Percentiles rank a stretch among this genome's conserved stretches.
Conservation (phyloP, 75 land plant genomes). For the Chamaecyparis obtusa region DNA sequence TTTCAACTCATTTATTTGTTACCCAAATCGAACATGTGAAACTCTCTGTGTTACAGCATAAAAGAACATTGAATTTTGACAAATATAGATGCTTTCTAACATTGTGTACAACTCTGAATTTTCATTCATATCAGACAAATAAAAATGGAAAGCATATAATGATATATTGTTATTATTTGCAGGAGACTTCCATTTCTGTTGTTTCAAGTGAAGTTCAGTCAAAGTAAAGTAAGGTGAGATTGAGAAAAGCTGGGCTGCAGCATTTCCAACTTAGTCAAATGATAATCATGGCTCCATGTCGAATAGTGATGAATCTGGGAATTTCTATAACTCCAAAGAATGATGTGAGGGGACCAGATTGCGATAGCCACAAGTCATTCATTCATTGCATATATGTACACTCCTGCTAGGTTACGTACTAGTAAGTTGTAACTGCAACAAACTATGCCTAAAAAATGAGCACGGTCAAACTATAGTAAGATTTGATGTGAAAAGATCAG, state of each 20-base stretch:
- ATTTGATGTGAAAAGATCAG: constrained; percentile 7
- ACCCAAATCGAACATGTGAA: not conserved
- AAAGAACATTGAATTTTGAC: not conserved
- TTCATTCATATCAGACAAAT: not conserved
- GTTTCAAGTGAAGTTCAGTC: not conserved
- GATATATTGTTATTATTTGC: constrained; percentile 3
- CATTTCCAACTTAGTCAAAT: not conserved
- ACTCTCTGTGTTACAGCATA: not conserved
- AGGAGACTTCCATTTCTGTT: not conserved
- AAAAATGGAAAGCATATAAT: constrained; percentile 7
- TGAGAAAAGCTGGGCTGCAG: not conserved
- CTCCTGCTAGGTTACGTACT: not conserved
- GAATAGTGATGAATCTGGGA: not conserved
- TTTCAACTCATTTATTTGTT: not conserved
- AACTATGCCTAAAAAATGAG: not conserved
- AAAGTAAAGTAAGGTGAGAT: not conserved
- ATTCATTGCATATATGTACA: constrained; percentile 11
- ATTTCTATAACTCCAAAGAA: not conserved
- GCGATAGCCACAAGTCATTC: not conserved
- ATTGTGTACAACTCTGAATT: not conserved
- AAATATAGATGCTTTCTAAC: not conserved
- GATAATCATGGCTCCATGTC: constrained; percentile 1
- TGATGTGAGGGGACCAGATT: not conserved
- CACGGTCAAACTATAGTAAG: constrained; percentile 8
- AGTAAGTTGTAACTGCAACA: constrained; percentile 8